phyloP scores from a whole-genome alignment of 495 filamentous ascomycete species.

The Lasiosphaeria ovina region DNA sequence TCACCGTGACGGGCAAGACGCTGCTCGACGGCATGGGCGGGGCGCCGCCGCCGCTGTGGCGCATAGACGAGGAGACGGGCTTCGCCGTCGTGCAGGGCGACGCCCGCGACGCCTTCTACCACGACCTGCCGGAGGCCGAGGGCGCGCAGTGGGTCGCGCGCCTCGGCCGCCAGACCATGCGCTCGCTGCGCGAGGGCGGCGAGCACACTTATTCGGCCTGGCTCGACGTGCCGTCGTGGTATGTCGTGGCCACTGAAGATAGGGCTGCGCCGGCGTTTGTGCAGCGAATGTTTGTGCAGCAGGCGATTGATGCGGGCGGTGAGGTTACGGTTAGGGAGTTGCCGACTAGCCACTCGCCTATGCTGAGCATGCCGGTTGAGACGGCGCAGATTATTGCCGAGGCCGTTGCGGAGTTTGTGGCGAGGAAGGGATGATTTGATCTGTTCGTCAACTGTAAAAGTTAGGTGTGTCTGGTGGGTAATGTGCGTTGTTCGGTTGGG shows the following conservation, averaged over 20 bases:
- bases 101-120: conserved; percentile 32
- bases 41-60: conserved; percentile 29
- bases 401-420: conserved; percentile 28
- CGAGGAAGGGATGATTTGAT: background rate
- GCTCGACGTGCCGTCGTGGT: conserved; percentile 33
- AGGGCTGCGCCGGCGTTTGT: conserved; percentile 25
- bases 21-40: conserved; percentile 33
- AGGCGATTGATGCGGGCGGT: conserved; percentile 26
- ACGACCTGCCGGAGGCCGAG: conserved; percentile 35
- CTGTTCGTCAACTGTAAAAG: too few species aligned
- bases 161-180: conserved; percentile 28
- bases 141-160: conserved; percentile 29
- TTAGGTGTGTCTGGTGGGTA: too few species aligned
- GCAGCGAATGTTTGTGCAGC: conserved; percentile 23
- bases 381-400: conserved; percentile 30
- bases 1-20: conserved; percentile 23
- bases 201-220: conserved; percentile 34
- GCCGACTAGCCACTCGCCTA: conserved; percentile 28
- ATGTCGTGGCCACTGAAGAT: conserved; percentile 27
- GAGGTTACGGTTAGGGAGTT: conserved; percentile 29
- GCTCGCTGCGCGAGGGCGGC: conserved; percentile 24
- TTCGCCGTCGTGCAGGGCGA: conserved; percentile 25
- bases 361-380: conserved; percentile 35
- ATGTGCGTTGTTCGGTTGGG: too few species aligned
- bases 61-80: conserved; percentile 22